Evolutionary conservation across 768 basidiomycete species (phyloP), one percentile per base, ranked within the genome.

Genomic region (Glaciozyma martinii): DNA sequence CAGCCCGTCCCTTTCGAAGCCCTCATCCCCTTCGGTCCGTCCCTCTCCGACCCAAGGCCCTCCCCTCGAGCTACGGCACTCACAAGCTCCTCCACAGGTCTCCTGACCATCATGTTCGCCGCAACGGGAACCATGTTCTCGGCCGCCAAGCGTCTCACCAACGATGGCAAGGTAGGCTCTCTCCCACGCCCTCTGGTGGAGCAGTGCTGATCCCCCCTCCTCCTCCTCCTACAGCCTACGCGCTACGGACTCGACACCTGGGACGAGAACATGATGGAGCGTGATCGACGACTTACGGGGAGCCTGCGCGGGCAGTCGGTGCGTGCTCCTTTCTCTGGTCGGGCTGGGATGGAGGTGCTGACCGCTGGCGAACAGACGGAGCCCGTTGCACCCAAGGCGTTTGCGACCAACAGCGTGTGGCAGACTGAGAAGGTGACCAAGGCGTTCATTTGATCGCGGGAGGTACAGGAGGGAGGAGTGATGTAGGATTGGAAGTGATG

Each of bases 1-100:
- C 49, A 67, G 93, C 93, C 93, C 62, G 86, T 95, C 72, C 93
- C 92, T 71, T 97, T 89, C 87, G 92, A 98, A 80, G 91, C 93
- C 59, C 83, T 97, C 72, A 89, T 98, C 80, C 93, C 93, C 55
- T 92, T 93, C 74, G 93, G 93, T 92, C 63, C 27, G 75, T 65
- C 47, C 44, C 33, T 23, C 27, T 10, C 33, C 42, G 42, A 37
- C 16, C 56, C 15, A 27, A 4, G 29, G 2, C 5, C 40, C 10
- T 21, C 25, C 66, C 64, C 67, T 57, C 58, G 57, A 53, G 5
- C 1, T 19, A 21, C 12, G 16, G 27, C 33, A 42, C 50, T 25
- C 10, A 37, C 6, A 19, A 19, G 5, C 37, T 1, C 40, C 21
- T 47, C 52, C 21, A 33, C 63, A 70, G 66, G 65, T n/a, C 66